Evolutionary conservation across 441 rosid genomes (phyloP).

Genomic region (Eutrema salsugineum): DNA sequence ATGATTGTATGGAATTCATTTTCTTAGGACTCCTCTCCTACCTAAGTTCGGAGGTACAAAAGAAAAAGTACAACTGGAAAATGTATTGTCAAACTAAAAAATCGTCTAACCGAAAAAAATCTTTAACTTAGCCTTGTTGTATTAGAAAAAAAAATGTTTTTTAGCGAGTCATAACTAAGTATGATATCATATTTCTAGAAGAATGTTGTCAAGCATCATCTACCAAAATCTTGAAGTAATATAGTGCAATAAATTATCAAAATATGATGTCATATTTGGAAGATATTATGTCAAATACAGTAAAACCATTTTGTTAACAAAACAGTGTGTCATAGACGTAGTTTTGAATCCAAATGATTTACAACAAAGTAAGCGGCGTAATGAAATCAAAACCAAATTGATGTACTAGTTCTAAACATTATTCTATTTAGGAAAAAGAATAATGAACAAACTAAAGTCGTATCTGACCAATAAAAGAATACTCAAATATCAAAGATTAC

Average conservation of each 20-base stretch:
- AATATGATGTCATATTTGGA: conserved; percentile 12
- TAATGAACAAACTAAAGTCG: conserved; percentile 22
- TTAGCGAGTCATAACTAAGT: neutral
- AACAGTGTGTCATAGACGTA: neutral
- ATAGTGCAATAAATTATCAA: neutral
- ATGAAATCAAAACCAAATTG: conserved; percentile 21
- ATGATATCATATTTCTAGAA: neutral
- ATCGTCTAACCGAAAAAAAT: neutral
- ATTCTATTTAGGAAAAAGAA: neutral
- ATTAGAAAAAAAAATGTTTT: neutral
- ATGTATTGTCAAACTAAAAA: neutral
- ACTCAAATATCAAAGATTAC: neutral
- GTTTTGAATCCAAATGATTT: neutral
- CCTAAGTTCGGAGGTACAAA: neutral
- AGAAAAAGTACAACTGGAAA: neutral
- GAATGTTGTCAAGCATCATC: neutral
- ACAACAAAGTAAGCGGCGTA: neutral
- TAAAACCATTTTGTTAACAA: neutral
- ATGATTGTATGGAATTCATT: neutral
- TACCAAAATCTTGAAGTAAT: neutral
- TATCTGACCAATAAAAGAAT: conserved; percentile 25
- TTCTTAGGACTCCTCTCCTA: neutral
- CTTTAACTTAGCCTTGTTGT: neutral
- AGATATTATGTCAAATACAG: neutral
- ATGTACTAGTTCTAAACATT: neutral